Evolutionary conservation across 2,329 filamentous ascomycete species (phyloP), one percentile per base, ranked within the genome.

Genomic region (Tolypocladium album): DNA sequence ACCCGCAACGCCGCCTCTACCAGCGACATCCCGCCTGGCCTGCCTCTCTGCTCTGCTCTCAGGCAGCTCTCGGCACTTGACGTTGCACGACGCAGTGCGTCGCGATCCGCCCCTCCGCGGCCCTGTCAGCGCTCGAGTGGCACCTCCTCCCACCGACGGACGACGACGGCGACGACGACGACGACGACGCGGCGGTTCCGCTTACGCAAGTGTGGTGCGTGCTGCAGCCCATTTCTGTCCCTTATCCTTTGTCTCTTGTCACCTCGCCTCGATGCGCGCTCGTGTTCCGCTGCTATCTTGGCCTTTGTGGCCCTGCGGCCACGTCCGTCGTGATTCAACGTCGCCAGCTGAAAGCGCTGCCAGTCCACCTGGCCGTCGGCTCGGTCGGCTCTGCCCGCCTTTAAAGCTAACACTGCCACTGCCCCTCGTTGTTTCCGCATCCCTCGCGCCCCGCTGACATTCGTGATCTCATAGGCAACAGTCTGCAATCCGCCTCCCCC

Each of bases 261-360:
- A 50, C 38, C 36, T 38, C 55, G 45, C 55, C 45, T n/a, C 34
- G 11, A 38, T 60, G 59, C 55, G 42, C 59, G 24, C 24, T 11
- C 45, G 15, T 53, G 40, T 39, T 24, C 56, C 52, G 31, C 45
- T 36, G 42, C 22, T 39, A 13, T 36, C 42, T 45, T 39, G 45
- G 12, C 12, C 55, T 56, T 40, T 8, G 56, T 39, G 39, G 20
- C 24, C 38, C 39, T 52, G 17, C 11, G 34, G 56, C 52, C 56
- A 56, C 59, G 59, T 60, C 40, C 34, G n/a, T 40, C 7, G 56
- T 56, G 59, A 60, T 58, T 58, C 50, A 53, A 17, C 39, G 47
- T 58, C 45, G 34, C 59, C 34, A 60, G 58, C 58, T 38, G 43
- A 12, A 36, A 56, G 42, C 58, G 40, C 42, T 22, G 17, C 36